Percentiles rank a stretch among this genome's conserved stretches.
Evolutionary conservation across 192 early-diverging fungal species (phyloP).

Genomic region (Coemansia reversa): DNA sequence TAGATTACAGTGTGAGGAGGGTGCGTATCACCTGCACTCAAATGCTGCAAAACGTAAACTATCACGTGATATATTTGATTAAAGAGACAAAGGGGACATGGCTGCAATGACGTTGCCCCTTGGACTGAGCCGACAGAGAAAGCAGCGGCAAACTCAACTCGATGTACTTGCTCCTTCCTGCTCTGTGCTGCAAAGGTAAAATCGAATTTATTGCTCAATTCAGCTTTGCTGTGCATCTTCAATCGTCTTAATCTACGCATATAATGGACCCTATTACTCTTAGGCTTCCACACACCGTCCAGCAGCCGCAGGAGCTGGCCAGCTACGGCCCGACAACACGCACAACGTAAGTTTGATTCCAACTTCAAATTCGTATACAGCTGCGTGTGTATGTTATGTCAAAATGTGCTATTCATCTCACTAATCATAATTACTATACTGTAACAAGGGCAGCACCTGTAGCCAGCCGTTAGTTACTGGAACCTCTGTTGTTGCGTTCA

Average conservation of each 20-base stretch:
- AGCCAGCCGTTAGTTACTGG: constrained; percentile 83
- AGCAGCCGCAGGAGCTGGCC: constrained; percentile 40
- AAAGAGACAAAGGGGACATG: background rate
- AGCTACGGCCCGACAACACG: constrained; percentile 53
- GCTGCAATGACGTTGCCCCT: background rate
- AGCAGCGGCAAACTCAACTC: background rate
- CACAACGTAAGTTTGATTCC: constrained; percentile 56
- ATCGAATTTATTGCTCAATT: background rate
- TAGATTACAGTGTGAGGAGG: no score
- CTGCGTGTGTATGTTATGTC: no score
- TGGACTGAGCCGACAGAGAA: background rate
- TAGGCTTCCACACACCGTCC: constrained; percentile 32
- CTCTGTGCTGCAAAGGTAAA: background rate
- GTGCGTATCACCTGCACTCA: no score
- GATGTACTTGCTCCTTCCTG: background rate
- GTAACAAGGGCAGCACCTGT: background rate
- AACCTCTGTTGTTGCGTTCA: constrained; percentile 89
- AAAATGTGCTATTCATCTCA: no score
- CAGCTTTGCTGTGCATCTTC: background rate
- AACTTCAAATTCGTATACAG: constrained; percentile 3
- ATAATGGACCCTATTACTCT: constrained; percentile 35
- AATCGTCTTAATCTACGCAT: background rate
- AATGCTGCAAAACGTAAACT: no score
- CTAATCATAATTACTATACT: background rate
- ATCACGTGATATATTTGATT: no score